phyloP scores from a whole-genome alignment of 164 flowering plant genomes.

The grape (Vitis vinifera) region DNA sequence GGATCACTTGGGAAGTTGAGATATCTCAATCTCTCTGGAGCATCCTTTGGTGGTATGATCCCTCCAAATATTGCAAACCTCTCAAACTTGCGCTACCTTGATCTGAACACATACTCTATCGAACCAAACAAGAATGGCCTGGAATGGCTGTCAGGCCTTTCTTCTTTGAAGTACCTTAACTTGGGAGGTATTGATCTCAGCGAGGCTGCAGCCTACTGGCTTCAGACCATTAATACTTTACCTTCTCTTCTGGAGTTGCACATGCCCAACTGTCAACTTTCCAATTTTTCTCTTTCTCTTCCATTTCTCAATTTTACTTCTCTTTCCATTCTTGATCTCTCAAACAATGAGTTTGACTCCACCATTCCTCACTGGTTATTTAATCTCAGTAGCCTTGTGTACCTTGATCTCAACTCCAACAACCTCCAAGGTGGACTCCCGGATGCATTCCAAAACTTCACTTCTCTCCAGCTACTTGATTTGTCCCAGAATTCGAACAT shows the following conservation, averaged over 20 bases:
- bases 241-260: constrained; percentile 21
- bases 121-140: not conserved
- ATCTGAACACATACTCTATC: constrained; percentile 6
- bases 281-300: constrained; percentile 3
- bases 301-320: constrained; percentile 2
- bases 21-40: constrained; percentile 27
- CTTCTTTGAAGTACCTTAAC: constrained; percentile 21
- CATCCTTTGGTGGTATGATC: constrained; percentile 21
- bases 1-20: constrained; percentile 16
- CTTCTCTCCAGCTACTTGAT: not conserved
- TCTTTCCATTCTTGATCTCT: constrained; percentile 14
- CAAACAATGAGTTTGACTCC: constrained; percentile 10
- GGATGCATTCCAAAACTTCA: too few species aligned
- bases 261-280: constrained; percentile 11
- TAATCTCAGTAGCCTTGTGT: constrained; percentile 6
- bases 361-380: constrained; percentile 11
- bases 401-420: not conserved
- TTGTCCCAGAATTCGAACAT: not conserved
- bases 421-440: too few species aligned
- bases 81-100: constrained; percentile 19
- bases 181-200: constrained; percentile 14
- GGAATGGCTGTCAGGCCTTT: constrained; percentile 23
- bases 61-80: constrained; percentile 25
- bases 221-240: constrained; percentile 15
- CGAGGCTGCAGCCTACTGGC: constrained; percentile 14